Percentiles rank a stretch among this genome's conserved stretches.
phyloP scores from a whole-genome alignment of 2,329 filamentous ascomycete genomes.

The Hypocreales sp. region DNA sequence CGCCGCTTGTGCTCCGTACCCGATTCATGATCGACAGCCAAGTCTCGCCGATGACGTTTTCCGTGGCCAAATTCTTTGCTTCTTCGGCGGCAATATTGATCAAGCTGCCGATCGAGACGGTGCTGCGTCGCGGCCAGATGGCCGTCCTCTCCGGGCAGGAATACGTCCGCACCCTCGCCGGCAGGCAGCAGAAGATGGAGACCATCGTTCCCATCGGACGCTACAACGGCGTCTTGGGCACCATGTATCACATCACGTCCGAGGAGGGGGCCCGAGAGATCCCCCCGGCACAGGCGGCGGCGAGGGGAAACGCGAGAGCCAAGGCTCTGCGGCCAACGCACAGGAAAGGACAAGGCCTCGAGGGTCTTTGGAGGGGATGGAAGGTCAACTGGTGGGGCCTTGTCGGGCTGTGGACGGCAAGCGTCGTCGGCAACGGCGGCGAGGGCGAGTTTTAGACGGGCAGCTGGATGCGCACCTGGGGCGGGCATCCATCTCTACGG shows the following conservation, averaged over 20 bases:
- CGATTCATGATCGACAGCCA: conserved; percentile 72
- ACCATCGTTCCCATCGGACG: conserved; percentile 68
- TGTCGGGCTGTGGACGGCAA: conserved; percentile 58
- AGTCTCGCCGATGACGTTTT: conserved; percentile 67
- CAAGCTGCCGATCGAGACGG: conserved; percentile 82
- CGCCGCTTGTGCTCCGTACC: conserved; percentile 74
- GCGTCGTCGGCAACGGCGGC: conserved; percentile 44
- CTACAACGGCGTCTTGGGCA: conserved; percentile 78
- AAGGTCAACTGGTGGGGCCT: conserved; percentile 66
- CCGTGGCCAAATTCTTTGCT: conserved; percentile 65
- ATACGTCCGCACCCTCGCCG: conserved; percentile 33
- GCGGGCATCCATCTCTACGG: conserved; percentile 12
- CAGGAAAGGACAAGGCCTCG: conserved; percentile 49
- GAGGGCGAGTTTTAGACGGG: conserved; percentile 39
- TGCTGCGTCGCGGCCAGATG: conserved; percentile 77
- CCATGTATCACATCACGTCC: conserved; percentile 72
- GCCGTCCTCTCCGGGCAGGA: conserved; percentile 44
- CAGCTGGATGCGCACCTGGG: conserved; percentile 6
- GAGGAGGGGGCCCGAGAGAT: conserved; percentile 59
- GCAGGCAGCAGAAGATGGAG: conserved; percentile 32
- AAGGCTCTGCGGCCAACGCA: conserved; percentile 17
- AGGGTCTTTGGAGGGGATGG: conserved; percentile 60
- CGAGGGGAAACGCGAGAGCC: conserved; percentile 16
- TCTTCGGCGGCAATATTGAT: conserved; percentile 69
- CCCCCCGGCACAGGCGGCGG: conserved; percentile 15